Conservation (phyloP, 768 basidiomycete genomes). For the Termitomyces bulborhizus region DNA sequence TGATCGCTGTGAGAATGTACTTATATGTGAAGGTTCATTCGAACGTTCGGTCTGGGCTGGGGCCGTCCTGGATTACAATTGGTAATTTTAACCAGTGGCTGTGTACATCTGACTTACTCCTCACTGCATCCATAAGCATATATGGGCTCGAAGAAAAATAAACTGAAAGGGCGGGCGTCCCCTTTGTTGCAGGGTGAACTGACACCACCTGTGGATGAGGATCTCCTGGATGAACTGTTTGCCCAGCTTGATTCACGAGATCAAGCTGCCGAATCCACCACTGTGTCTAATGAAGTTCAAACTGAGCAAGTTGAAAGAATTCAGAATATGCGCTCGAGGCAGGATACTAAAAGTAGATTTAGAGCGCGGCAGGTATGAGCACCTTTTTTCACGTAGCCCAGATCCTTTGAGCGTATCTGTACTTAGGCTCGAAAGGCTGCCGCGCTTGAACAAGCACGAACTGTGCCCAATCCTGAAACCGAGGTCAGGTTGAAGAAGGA, state of each 20-base stretch:
- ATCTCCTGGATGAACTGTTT: constrained; percentile 70
- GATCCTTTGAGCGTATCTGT: constrained; percentile 19
- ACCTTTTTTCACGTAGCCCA: neutral
- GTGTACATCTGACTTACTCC: constrained; percentile 1
- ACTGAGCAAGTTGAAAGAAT: constrained; percentile 26
- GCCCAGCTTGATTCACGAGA: constrained; percentile 69
- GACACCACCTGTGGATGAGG: constrained; percentile 40
- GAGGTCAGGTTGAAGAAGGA: constrained; percentile 58
- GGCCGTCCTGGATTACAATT: neutral
- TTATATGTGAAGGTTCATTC: neutral
- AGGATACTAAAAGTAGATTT: constrained; percentile 58
- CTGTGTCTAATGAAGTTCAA: constrained; percentile 43
- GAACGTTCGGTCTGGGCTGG: neutral
- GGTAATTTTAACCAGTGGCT: constrained; percentile 9
- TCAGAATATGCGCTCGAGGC: constrained; percentile 31
- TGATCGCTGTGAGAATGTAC: neutral
- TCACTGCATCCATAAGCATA: neutral
- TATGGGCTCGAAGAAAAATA: constrained; percentile 56
- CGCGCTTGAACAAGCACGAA: constrained; percentile 45
- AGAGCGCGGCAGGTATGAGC: constrained; percentile 59
- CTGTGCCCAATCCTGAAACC: constrained; percentile 48
- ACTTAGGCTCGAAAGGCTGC: constrained; percentile 69
- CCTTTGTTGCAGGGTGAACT: constrained; percentile 23
- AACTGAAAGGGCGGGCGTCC: constrained; percentile 43
- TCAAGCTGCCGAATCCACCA: constrained; percentile 38